phyloP scores from a whole-genome alignment of 345 rosid species.

The Capsella bursapastoris region DNA sequence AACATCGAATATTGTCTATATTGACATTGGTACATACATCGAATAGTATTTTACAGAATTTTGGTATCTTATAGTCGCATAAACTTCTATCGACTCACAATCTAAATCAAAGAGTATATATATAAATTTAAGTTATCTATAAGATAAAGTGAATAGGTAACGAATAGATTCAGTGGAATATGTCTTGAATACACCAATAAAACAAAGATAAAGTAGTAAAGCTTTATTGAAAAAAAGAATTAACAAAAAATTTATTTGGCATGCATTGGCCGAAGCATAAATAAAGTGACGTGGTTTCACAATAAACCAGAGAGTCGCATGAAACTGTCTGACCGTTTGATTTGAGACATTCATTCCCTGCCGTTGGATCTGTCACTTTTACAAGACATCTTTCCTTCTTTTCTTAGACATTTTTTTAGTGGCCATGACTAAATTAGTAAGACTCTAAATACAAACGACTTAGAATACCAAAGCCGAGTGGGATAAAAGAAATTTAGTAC shows the following conservation, averaged over 20 bases:
- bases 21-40: too few relatives aligned
- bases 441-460: too few relatives aligned
- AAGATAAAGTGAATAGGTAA: conserved; percentile 28
- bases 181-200: conserved; percentile 37
- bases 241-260: not conserved
- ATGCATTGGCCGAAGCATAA: conserved; percentile 14
- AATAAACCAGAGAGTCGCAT: conserved; percentile 33
- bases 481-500: too few relatives aligned
- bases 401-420: not conserved
- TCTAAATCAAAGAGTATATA: not conserved
- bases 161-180: conserved; percentile 35
- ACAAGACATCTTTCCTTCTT: conserved; percentile 14
- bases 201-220: conserved; percentile 27
- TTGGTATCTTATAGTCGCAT: too few relatives aligned
- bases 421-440: not conserved
- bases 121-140: conserved; percentile 1
- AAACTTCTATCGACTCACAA: not conserved
- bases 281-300: conserved; percentile 39
- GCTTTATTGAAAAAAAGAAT: conserved; percentile 25
- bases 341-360: conserved; percentile 16
- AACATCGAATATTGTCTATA: too few relatives aligned
- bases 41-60: too few relatives aligned
- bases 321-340: conserved; percentile 30
- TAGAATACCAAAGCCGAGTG: too few relatives aligned
- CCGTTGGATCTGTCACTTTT: conserved; percentile 38